Evolutionary conservation across 805 yeast genomes (phyloP), one percentile per base, ranked within the genome.

Genomic region (Sugiyamaella lignohabitans): DNA sequence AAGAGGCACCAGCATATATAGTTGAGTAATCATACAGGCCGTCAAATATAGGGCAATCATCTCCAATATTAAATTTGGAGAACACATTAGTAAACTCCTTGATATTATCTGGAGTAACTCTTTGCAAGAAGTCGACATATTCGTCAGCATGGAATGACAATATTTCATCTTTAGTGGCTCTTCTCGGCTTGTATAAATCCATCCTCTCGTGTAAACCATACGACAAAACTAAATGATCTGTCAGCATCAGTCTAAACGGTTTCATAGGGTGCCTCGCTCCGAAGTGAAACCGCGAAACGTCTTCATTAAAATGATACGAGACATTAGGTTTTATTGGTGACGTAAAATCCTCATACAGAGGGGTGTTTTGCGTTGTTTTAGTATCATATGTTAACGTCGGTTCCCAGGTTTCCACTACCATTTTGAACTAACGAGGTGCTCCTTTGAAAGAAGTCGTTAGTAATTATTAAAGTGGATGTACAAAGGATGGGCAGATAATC

Each of bases 201-300:
- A 91, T 87, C 54, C 81, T 75, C 58, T 87, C 87, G 63, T 89
- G 87, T 40, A 91, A 69, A 48, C 87, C 87, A 65, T 93, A 91
- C 11, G 84, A 80, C 29, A 83, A 77, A 44, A 91, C 91, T 51
- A 91, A 69, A 62, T 89, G 96, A 66, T 91, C 97, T 0, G 98
- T 91, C 39, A 91, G 74, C 89, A 88, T 83, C 52, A 93, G 71
- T 54, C 98, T 71, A 64, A 89, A 87, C 14, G 98, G 98, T 64
- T 91, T 91, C 98, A 91, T 91, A n/a, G 98, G 98, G 65, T 91
- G 98, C 50, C 80, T 77, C 1, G 86, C 84, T 16, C 98, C 98
- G 64, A 86, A 89, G 59, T 89, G 96, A 65, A 82, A 89, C 53
- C 78, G 76, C 1, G 86, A 74, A 0, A 82, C 94, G 45, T 82